Evolutionary conservation across 257 asterid genomes (phyloP).

Genomic region (Ehretia macrophylla): DNA sequence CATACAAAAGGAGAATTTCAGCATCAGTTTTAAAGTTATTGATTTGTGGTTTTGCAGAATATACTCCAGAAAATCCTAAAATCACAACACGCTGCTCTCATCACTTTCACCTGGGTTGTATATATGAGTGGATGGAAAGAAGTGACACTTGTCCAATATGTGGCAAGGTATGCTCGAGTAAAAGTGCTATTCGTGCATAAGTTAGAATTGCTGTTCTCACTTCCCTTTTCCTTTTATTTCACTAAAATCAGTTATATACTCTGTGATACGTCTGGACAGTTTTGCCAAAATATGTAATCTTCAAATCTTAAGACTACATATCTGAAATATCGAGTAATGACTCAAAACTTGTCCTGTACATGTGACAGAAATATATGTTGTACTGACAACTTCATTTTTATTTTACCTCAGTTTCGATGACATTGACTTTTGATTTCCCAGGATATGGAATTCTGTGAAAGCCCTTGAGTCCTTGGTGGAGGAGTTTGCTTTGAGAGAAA

Average conservation of each 20-base stretch:
- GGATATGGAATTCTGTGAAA: constrained; percentile 19
- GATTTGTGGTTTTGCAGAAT: constrained; percentile 12
- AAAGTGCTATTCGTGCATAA: neutral
- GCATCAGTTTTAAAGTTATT: neutral
- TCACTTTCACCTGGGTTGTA: constrained; percentile 25
- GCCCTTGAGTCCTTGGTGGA: constrained; percentile 6
- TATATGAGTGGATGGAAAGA: constrained; percentile 23
- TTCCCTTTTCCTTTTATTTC: neutral
- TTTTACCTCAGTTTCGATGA: constrained; percentile 3
- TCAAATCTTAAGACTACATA: no score
- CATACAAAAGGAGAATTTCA: neutral
- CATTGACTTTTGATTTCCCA: constrained; percentile 1
- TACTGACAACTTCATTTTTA: no score
- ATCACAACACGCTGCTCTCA: constrained; percentile 14
- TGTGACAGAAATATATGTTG: neutral
- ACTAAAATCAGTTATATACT: no score
- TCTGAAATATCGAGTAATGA: no score
- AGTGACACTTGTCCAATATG: constrained; percentile 21
- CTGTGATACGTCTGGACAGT: neutral
- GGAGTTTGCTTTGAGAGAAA: neutral
- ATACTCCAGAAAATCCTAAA: constrained; percentile 13
- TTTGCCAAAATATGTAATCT: neutral
- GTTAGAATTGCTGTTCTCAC: neutral
- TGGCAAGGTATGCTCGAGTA: constrained; percentile 19
- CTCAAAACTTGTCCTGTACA: neutral